Conservation (phyloP, 2,329 filamentous ascomycete species). For the Neocucurbitaria cava region DNA sequence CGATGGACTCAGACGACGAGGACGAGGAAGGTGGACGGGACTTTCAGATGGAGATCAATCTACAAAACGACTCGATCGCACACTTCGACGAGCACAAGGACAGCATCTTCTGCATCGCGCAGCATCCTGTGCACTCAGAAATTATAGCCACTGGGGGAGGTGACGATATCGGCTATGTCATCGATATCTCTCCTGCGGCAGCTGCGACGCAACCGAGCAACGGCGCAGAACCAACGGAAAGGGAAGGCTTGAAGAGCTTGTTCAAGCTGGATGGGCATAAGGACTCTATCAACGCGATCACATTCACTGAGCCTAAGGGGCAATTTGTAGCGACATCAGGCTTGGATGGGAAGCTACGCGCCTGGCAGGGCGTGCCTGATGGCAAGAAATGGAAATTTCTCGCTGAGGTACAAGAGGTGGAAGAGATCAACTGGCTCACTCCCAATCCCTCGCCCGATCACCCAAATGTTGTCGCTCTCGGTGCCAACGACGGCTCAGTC, state of each 20-base stretch:
- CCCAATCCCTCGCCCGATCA: slow-evolving; percentile 75
- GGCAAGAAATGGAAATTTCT: slow-evolving; percentile 69
- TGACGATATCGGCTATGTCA: slow-evolving; percentile 85
- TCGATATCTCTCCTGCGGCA: slow-evolving; percentile 73
- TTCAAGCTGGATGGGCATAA: slow-evolving; percentile 86
- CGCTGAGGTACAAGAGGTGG: slow-evolving; percentile 84
- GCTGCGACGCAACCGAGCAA: slow-evolving; percentile 67
- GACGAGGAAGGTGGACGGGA: slow-evolving; percentile 61
- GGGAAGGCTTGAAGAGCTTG: slow-evolving; percentile 68
- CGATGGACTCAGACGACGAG: slow-evolving; percentile 79
- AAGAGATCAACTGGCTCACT: slow-evolving; percentile 91
- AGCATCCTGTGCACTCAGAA: slow-evolving; percentile 79
- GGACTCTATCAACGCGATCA: slow-evolving; percentile 86
- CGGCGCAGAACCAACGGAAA: slow-evolving; percentile 60
- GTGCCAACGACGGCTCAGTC: slow-evolving; percentile 87
- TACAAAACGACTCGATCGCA: slow-evolving; percentile 91
- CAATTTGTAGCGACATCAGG: slow-evolving; percentile 88
- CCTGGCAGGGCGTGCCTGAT: slow-evolving; percentile 64
- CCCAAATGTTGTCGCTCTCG: slow-evolving; percentile 84
- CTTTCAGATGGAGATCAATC: slow-evolving; percentile 69
- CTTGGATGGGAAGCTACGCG: slow-evolving; percentile 81
- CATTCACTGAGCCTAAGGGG: slow-evolving; percentile 83
- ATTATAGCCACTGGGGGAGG: slow-evolving; percentile 89
- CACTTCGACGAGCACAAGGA: slow-evolving; percentile 92
- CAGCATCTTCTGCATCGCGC: slow-evolving; percentile 92